These are phyloP conservation scores for Cytospora piceicola DNA, from an alignment of 2,329 filamentous ascomycete species.

Conservation along the genomic window DNA sequence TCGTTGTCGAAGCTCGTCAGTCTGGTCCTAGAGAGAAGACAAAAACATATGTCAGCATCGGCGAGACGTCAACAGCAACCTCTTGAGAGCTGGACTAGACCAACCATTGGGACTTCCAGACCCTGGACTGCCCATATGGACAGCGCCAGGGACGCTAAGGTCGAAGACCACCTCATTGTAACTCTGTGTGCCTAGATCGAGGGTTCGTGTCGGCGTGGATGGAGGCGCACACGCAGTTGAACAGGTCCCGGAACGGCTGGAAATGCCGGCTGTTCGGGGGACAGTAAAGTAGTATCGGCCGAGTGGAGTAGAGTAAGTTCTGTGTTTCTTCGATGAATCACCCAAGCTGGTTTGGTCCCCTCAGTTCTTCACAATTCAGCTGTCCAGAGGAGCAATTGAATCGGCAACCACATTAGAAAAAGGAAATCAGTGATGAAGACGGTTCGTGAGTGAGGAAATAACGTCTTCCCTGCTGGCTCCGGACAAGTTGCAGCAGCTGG, in stretches of 20 bases:
- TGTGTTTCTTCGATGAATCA: conserved; percentile 6
- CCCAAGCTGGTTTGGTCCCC: conserved; percentile 1
- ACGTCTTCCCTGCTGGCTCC: conserved; percentile 18
- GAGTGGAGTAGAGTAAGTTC: background rate
- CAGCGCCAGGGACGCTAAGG: conserved; percentile 56
- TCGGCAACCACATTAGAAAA: conserved; percentile 11
- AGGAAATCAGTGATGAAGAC: conserved; percentile 1
- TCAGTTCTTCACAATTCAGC: conserved; percentile 8
- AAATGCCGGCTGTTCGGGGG: conserved; percentile 9
- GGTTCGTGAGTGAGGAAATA: conserved; percentile 5
- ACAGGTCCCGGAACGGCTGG: conserved; percentile 9
- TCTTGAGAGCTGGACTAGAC: conserved; percentile 32
- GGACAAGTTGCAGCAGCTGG: conserved; percentile 29
- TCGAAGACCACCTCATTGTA: conserved; percentile 59
- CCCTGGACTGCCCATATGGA: conserved; percentile 58
- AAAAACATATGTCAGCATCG: conserved; percentile 22
- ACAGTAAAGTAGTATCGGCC: conserved; percentile 5
- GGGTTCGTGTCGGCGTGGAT: conserved; percentile 7
- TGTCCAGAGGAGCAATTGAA: conserved; percentile 12
- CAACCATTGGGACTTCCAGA: conserved; percentile 62
- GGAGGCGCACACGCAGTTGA: background rate
- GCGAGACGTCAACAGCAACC: background rate
- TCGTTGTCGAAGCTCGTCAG: conserved; percentile 76
- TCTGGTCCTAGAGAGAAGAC: conserved; percentile 64
- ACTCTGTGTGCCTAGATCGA: conserved; percentile 29